phyloP scores from a whole-genome alignment of 345 rosid genomes.

The Murraya koenigii region DNA sequence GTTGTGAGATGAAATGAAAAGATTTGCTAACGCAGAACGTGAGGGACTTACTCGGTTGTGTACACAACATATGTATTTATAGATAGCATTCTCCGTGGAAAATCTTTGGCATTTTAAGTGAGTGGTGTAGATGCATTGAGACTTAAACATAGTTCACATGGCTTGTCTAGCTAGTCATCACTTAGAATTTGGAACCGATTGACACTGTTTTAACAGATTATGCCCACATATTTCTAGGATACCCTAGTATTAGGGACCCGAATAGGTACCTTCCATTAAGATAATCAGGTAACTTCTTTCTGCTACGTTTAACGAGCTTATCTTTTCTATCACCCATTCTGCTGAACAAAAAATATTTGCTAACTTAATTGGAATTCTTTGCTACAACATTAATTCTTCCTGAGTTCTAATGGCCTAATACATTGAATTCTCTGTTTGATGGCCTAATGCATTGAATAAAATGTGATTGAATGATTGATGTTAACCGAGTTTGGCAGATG shows the following conservation, averaged over 20 bases:
- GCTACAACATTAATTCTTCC: no score
- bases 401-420: no score
- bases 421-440: no score
- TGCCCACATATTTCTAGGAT: background rate
- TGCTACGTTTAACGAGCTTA: no score
- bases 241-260: background rate
- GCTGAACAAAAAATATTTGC: no score
- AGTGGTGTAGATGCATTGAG: slow-evolving; percentile 13
- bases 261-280: background rate
- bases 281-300: background rate
- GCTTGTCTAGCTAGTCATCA: slow-evolving; percentile 23
- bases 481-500: no score
- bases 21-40: background rate
- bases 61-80: slow-evolving; percentile 3
- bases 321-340: no score
- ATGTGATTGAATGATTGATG: no score
- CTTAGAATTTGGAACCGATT: slow-evolving; percentile 1
- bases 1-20: background rate
- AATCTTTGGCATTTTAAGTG: background rate
- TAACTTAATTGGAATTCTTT: no score
- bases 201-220: background rate
- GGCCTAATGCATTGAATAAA: no score
- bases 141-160: slow-evolving; percentile 30
- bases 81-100: background rate
- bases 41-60: background rate